These are phyloP conservation scores for Tephrocybe sp. DNA, from an alignment of 768 basidiomycete genomes.

Conservation along the genomic window DNA sequence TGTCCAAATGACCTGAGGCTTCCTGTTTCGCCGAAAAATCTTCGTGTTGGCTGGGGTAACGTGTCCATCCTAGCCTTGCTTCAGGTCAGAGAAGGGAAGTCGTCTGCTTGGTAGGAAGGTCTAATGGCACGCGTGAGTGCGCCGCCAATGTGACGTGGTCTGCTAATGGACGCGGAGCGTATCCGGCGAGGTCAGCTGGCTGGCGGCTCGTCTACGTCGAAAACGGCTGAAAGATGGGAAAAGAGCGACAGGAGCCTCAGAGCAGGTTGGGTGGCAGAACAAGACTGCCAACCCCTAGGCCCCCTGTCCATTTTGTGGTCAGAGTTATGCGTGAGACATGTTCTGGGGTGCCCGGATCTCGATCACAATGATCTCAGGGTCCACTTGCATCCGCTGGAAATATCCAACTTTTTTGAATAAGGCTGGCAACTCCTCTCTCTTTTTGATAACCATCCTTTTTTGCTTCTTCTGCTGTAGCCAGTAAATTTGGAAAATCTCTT, in stretches of 20 bases:
- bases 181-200: not conserved
- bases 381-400: too few relatives aligned
- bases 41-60: constrained; percentile 5
- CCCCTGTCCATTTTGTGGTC: not conserved
- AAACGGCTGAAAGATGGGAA: too few relatives aligned
- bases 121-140: not conserved
- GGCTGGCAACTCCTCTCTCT: too few relatives aligned
- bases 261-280: not conserved
- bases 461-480: too few relatives aligned
- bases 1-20: constrained; percentile 23
- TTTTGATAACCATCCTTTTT: too few relatives aligned
- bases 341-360: constrained; percentile 3
- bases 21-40: constrained; percentile 21
- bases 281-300: not conserved
- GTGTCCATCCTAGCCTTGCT: constrained; percentile 6
- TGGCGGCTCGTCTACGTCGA: too few relatives aligned
- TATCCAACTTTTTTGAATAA: too few relatives aligned
- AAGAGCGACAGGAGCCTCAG: too few relatives aligned
- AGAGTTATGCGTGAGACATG: constrained; percentile 8
- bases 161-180: too few relatives aligned
- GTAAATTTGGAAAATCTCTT: too few relatives aligned
- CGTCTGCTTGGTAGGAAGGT: not conserved
- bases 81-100: not conserved
- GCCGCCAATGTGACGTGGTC: constrained; percentile 3
- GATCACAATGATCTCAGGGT: too few relatives aligned